Percentiles rank a stretch among this genome's conserved stretches.
Evolutionary conservation across 345 rosid genomes (phyloP).

Genomic region (Linum trigynum): DNA sequence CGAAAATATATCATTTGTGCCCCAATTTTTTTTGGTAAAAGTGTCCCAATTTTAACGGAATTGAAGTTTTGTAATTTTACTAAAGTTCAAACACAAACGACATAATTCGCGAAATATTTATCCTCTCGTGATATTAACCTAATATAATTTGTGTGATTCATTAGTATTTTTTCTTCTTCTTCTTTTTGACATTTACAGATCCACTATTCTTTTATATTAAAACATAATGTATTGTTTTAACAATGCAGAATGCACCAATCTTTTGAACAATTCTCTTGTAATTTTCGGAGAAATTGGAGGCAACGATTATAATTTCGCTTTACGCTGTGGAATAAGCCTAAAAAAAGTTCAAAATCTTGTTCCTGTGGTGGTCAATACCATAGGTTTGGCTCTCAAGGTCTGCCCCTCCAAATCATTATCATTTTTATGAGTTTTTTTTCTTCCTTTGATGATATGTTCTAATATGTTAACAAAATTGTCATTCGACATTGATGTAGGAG

Average conservation of each 20-base stretch:
- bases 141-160: too few relatives aligned
- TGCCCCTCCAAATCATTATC: neutral
- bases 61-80: too few relatives aligned
- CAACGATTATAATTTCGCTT: neutral
- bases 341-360: neutral
- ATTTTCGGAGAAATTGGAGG: neutral
- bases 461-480: neutral
- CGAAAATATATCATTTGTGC: too few relatives aligned
- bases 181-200: too few relatives aligned
- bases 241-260: neutral
- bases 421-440: neutral
- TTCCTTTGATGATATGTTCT: neutral
- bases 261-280: neutral
- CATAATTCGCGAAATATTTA: too few relatives aligned
- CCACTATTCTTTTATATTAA: too few relatives aligned
- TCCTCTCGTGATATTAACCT: too few relatives aligned
- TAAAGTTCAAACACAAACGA: too few relatives aligned
- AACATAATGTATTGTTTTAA: too few relatives aligned
- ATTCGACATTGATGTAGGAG: conserved; percentile 24
- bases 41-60: too few relatives aligned
- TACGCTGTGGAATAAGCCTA: neutral
- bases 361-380: neutral
- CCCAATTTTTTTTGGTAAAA: too few relatives aligned
- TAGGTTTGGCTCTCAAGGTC: conserved; percentile 25
- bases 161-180: too few relatives aligned